Evolutionary conservation across 2,329 filamentous ascomycete species (phyloP), one percentile per base, ranked within the genome.

Genomic region (Paecilomyces sp.): DNA sequence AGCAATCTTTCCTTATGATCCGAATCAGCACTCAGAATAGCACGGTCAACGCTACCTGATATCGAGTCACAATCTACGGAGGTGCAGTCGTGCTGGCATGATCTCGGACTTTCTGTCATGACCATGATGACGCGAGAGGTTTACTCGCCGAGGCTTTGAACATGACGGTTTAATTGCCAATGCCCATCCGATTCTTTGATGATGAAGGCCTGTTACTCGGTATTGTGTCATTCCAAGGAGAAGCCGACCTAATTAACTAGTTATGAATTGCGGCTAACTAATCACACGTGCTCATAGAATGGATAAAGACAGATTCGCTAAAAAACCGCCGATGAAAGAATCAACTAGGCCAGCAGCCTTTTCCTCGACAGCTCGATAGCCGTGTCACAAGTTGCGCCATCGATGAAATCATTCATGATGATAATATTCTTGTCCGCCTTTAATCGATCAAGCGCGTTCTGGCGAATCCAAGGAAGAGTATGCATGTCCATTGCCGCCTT

Each of bases 351-450:
- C 22, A 47, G 18, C 18, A 47, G 41, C 15, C 41, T 47, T 47
- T 8, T 18, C n/a, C n/a, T 47, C 18, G 41, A 47, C 15, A 47
- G 18, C n/a, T 18, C 2, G 15, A 47, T 47, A 7, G 41, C n/a
- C 3, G 41, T 47, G 18, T 82, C 78, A 2, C 76, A 76, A 22
- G 79, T 82, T 24, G 72, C 80, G 0, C 80, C 80, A 63, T 82
- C 80, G 54, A 82, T 74, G 62, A 81, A 83, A 60, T 83, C 81
- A 70, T 83, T 82, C 71, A 82, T 73, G 18, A 80, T 68, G 2
- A 82, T 77, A 0, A 82, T 73, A 2, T 77, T 66, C 54, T 76
- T 68, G n/a, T 77, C 74, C 11, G 66, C 62, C 54, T 67, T 68
- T 58, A 81, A 72, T n/a, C 68, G 67, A 51, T 64, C 68, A 18